Conservation (phyloP, 2,329 filamentous ascomycete genomes). For the Raffaelea ambrosiae region DNA sequence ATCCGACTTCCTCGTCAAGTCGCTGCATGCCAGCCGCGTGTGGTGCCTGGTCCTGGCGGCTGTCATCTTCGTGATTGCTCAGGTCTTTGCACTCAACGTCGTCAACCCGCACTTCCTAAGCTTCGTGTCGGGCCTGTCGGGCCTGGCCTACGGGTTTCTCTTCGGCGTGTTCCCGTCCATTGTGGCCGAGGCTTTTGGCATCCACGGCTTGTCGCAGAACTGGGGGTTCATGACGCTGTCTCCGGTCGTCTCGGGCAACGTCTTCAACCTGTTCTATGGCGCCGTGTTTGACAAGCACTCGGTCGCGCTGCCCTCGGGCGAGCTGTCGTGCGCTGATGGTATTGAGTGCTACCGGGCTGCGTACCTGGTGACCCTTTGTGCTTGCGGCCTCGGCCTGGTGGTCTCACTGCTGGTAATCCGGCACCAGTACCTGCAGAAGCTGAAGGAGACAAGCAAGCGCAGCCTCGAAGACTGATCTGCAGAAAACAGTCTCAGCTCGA, state of each 20-base stretch:
- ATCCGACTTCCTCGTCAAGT: slow-evolving; percentile 82
- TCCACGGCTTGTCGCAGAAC: slow-evolving; percentile 82
- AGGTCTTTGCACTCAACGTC: slow-evolving; percentile 67
- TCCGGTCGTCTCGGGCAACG: slow-evolving; percentile 77
- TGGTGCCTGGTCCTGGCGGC: slow-evolving; percentile 84
- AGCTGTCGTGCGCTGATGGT: slow-evolving; percentile 68
- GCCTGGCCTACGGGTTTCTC: slow-evolving; percentile 83
- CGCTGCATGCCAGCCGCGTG: slow-evolving; percentile 68
- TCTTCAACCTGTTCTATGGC: slow-evolving; percentile 92
- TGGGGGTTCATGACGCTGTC: slow-evolving; percentile 94
- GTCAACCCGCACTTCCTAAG: slow-evolving; percentile 69
- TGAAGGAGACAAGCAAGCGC: slow-evolving; percentile 23
- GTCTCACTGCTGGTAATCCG: slow-evolving; percentile 65
- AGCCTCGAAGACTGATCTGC: slow-evolving; percentile 12
- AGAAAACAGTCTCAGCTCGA: no score
- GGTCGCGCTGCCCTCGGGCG: slow-evolving; percentile 56
- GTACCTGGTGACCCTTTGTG: slow-evolving; percentile 68
- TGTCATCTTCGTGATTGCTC: slow-evolving; percentile 68
- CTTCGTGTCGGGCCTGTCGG: slow-evolving; percentile 73
- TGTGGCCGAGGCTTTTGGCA: slow-evolving; percentile 82
- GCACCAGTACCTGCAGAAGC: slow-evolving; percentile 38
- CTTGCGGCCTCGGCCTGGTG: slow-evolving; percentile 59
- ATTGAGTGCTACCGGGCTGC: slow-evolving; percentile 72
- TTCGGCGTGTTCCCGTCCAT: slow-evolving; percentile 93
- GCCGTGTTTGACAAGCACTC: slow-evolving; percentile 75